These are phyloP conservation scores for Glutinoglossum americanum DNA, from an alignment of 495 filamentous ascomycete genomes.

Conservation along the genomic window DNA sequence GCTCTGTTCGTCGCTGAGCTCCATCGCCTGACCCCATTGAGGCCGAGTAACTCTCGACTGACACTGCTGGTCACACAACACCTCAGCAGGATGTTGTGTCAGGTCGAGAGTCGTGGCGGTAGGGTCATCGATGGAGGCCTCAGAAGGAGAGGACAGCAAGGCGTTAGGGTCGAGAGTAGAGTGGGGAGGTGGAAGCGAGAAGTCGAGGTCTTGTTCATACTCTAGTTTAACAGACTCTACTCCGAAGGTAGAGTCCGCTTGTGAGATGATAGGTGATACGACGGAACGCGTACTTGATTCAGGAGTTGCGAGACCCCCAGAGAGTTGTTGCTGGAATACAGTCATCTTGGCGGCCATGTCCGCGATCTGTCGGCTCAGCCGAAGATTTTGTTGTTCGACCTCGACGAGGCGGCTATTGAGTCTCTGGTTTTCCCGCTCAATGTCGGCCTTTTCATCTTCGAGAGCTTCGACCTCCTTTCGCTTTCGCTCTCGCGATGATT, in stretches of 20 bases:
- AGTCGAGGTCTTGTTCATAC: constrained; percentile 30
- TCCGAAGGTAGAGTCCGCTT: constrained; percentile 1
- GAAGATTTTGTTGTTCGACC: constrained; percentile 41
- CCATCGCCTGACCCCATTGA: constrained; percentile 18
- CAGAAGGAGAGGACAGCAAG: constrained; percentile 26
- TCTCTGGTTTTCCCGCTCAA: constrained; percentile 47
- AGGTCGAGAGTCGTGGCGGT: constrained; percentile 51
- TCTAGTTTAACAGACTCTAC: constrained; percentile 24
- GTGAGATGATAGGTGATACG: constrained; percentile 24
- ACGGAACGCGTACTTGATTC: constrained; percentile 19
- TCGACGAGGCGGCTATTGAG: constrained; percentile 42
- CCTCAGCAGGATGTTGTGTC: constrained; percentile 99
- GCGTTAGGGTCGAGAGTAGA: constrained; percentile 6
- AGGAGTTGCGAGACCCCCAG: constrained; percentile 15
- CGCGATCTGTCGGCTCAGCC: constrained; percentile 41
- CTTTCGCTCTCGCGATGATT: constrained; percentile 91
- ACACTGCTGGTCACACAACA: constrained; percentile 99
- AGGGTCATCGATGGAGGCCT: constrained; percentile 23
- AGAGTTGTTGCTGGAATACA: constrained; percentile 22
- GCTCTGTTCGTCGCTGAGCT: constrained; percentile 35
- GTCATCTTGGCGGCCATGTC: constrained; percentile 39
- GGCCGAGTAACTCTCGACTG: constrained; percentile 39
- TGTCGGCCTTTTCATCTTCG: constrained; percentile 46
- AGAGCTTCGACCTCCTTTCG: constrained; percentile 80
- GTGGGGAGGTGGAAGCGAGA: constrained; percentile 18